A percentile compares a stretch with the other conserved stretches of the same genome.
phyloP scores from a whole-genome alignment of 2,329 filamentous ascomycete genomes.

The Pyrenophora graminea region DNA sequence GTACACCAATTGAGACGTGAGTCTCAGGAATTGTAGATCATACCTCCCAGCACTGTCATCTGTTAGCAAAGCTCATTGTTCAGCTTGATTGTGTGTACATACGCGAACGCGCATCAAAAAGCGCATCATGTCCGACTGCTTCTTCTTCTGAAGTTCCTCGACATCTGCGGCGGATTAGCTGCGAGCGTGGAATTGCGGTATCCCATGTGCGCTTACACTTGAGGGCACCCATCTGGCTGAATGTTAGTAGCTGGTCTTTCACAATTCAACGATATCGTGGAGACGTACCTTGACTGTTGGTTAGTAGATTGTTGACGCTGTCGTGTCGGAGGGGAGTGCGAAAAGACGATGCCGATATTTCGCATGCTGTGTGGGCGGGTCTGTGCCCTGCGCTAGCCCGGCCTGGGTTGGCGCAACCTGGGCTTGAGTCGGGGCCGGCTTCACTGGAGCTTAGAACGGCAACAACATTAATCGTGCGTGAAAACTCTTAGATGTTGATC shows the following conservation, averaged over 20 bases:
- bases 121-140: conserved; percentile 99
- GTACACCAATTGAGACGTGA: conserved; percentile 61
- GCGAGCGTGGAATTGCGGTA: conserved; percentile 44
- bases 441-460: neutral
- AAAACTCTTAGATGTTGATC: too few relatives aligned
- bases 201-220: conserved; percentile 63
- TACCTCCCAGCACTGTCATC: conserved; percentile 87
- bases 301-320: conserved; percentile 40
- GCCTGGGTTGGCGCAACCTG: neutral
- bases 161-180: conserved; percentile 57
- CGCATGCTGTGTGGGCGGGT: conserved; percentile 25
- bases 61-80: conserved; percentile 34
- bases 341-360: conserved; percentile 30
- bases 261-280: neutral
- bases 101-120: conserved; percentile 87
- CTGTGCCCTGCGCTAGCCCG: conserved; percentile 1
- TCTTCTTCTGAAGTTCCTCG: conserved; percentile 99
- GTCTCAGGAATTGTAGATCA: conserved; percentile 41
- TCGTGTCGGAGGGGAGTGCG: conserved; percentile 20
- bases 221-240: conserved; percentile 89
- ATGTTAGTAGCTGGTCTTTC: conserved; percentile 25
- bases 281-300: conserved; percentile 44
- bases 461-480: too few relatives aligned
- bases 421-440: neutral
- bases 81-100: conserved; percentile 29